A percentile compares a stretch with the other conserved stretches of the same genome.
Conservation (phyloP, 1,284 basidiomycete genomes). For the Pseudozyma pruni region DNA sequence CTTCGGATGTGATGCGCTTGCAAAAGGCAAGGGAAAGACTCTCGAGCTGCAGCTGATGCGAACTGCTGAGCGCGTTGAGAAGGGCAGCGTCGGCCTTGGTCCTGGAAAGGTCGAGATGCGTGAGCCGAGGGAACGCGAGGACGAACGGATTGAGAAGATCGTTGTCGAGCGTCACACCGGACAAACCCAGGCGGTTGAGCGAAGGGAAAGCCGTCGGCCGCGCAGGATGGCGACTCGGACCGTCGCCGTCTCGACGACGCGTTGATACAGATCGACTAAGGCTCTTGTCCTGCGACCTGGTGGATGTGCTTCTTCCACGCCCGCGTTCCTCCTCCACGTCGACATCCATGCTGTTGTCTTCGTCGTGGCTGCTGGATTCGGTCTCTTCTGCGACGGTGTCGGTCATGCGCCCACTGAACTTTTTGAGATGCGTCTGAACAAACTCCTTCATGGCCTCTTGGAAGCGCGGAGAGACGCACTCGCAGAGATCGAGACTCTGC, state of each 20-base stretch:
- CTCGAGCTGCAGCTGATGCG: conserved; percentile 76
- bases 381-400: conserved; percentile 50
- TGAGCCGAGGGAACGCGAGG: conserved; percentile 84
- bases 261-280: conserved; percentile 71
- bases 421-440: conserved; percentile 76
- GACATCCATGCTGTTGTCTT: conserved; percentile 65
- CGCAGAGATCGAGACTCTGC: conserved; percentile 90
- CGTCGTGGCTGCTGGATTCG: conserved; percentile 32
- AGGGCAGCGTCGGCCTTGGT: conserved; percentile 82
- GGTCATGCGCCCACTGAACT: conserved; percentile 68
- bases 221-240: conserved; percentile 54
- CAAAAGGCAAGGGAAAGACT: conserved; percentile 90
- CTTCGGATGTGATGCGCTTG: conserved; percentile 81
- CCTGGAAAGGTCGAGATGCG: conserved; percentile 75
- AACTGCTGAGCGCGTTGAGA: conserved; percentile 76
- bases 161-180: conserved; percentile 82
- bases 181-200: conserved; percentile 83
- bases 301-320: conserved; percentile 55
- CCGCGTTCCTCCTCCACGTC: conserved; percentile 71
- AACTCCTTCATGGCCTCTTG: conserved; percentile 84
- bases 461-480: conserved; percentile 90
- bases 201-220: conserved; percentile 74
- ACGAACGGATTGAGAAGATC: conserved; percentile 82
- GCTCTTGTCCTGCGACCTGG: conserved; percentile 27
- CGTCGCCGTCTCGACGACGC: conserved; percentile 40